Evolutionary conservation across 768 basidiomycete genomes (phyloP), one percentile per base, ranked within the genome.

Genomic region (Gloeophyllum trabeum): DNA sequence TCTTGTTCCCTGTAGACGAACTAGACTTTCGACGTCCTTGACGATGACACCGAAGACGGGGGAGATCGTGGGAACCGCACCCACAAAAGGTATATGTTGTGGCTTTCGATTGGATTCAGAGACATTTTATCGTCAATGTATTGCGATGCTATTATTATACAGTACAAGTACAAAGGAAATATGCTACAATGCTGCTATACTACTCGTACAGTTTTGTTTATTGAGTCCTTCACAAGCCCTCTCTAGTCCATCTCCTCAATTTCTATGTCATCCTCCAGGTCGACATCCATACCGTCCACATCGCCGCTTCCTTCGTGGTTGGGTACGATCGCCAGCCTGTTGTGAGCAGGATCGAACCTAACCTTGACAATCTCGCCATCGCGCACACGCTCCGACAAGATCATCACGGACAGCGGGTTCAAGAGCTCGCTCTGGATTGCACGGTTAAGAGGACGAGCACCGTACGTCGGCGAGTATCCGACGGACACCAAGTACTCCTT

Each of bases 361-460:
- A 97, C 70, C 21, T 61, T 61, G 5, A 86, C 84, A 0, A 58
- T 72, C 61, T 98, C 94, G 12, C 80, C 81, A 41, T 97, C 91
- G 32, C 77, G 68, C 40, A 97, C 67, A 34, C 79, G 73, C 50
- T 85, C 86, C 30, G 88, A 81, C 38, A 98, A 76, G 34, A 98
- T 70, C 69, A 85, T 71, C 43, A 83, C 66, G 13, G 89, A 88
- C 26, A 98, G 65, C 10, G 93, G 94, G 57, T 96, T 93, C 53
- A 98, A 71, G 25, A 99, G 70, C 53, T 97, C 90, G 51, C 73
- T 81, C 62, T 96, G 93, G 50, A 99, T 93, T 3, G 86, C 75
- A 24, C 92, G 76, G 55, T 89, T 88, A 48, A 97, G 72, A 1
- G 94, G 96, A 32, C 94, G 79, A 43, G 93, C 94, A 49, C 94